Conservation (phyloP, 805 yeast genomes). For the Yamadazyma akitaensis region DNA sequence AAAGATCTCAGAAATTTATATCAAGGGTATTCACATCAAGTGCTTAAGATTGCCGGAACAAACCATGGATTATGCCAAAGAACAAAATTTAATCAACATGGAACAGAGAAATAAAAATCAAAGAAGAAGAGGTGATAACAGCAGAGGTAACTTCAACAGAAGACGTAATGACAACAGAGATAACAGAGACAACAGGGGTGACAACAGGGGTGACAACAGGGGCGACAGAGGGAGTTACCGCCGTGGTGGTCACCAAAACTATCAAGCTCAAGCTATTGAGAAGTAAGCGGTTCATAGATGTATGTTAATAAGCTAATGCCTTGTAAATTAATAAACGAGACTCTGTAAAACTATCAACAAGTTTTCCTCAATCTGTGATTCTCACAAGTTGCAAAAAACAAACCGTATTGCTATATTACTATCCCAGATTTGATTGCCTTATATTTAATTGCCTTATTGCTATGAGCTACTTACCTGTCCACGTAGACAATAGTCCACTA, state of each 20-base stretch:
- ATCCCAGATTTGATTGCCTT: not conserved
- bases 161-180: constrained; percentile 3
- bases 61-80: constrained; percentile 72
- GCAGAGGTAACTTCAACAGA: constrained; percentile 6
- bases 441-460: not conserved
- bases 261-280: constrained; percentile 4
- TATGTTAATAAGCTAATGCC: constrained; percentile 3
- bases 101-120: constrained; percentile 48
- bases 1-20: constrained; percentile 69
- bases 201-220: constrained; percentile 10
- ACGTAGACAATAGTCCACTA: not conserved
- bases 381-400: not conserved
- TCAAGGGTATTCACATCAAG: constrained; percentile 83
- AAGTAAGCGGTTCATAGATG: constrained; percentile 5
- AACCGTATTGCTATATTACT: not conserved
- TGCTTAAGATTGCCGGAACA: constrained; percentile 71
- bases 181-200: constrained; percentile 3
- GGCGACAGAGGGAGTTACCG: constrained; percentile 12
- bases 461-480: not conserved
- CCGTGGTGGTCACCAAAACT: constrained; percentile 10
- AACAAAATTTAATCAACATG: constrained; percentile 52
- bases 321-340: not conserved
- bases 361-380: not conserved
- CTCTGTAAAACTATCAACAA: not conserved
- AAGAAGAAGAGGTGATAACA: constrained; percentile 32